Percentiles rank a stretch among this genome's conserved stretches.
Evolutionary conservation across 2,329 filamentous ascomycete species (phyloP).

Genomic region (Balansia obtecta): DNA sequence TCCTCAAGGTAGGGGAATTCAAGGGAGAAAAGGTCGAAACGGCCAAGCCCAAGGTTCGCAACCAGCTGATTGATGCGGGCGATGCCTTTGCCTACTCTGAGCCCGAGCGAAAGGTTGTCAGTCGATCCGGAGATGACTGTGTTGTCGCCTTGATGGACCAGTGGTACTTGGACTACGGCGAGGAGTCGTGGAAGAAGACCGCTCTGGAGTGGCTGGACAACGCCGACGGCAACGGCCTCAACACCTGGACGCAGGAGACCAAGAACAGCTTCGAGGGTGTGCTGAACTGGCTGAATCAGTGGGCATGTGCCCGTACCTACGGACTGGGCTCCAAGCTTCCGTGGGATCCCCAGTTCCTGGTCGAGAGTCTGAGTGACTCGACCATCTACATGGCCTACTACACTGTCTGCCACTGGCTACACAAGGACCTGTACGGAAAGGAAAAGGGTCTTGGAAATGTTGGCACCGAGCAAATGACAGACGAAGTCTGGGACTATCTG

Average conservation of each 20-base stretch:
- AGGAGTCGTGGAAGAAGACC: constrained; percentile 70
- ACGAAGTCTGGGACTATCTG: constrained; percentile 93
- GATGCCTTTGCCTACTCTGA: constrained; percentile 88
- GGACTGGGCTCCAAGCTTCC: constrained; percentile 89
- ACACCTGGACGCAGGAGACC: constrained; percentile 69
- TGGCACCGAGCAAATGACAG: constrained; percentile 74
- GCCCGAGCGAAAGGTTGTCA: constrained; percentile 80
- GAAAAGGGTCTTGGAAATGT: constrained; percentile 57
- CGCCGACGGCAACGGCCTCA: constrained; percentile 52
- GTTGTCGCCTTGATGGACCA: constrained; percentile 89
- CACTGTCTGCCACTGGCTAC: constrained; percentile 54
- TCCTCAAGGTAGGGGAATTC: constrained; percentile 77
- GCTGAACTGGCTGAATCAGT: constrained; percentile 85
- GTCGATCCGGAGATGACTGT: constrained; percentile 82
- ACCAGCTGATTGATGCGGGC: constrained; percentile 62
- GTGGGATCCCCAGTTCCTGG: constrained; percentile 83
- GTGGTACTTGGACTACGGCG: constrained; percentile 96
- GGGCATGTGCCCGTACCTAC: constrained; percentile 87
- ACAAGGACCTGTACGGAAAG: constrained; percentile 77
- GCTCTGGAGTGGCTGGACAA: constrained; percentile 63
- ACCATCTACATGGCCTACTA: constrained; percentile 88
- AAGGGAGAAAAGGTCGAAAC: constrained; percentile 76
- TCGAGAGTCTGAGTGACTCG: constrained; percentile 83
- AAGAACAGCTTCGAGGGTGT: constrained; percentile 74
- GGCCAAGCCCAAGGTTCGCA: constrained; percentile 74